Evolutionary conservation across 140 eudicot genomes (phyloP), one percentile per base, ranked within the genome.

Genomic region (Senecio squalidus): DNA sequence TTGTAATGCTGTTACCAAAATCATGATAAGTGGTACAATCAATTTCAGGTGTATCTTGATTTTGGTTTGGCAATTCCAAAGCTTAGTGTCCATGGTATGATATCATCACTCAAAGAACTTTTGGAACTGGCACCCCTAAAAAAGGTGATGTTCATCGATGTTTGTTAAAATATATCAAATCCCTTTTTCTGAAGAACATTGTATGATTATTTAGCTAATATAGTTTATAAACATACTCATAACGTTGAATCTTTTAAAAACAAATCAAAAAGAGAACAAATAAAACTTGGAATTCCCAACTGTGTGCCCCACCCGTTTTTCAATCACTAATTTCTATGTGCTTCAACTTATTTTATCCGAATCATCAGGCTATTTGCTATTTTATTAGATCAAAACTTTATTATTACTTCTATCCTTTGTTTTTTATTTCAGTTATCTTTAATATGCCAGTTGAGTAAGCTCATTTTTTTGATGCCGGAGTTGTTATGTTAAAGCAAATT

Each of bases 21-120:
- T 48, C 31, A 20, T 24, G 29, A 47, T 13, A 65, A 30, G 56
- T 11, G 13, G 25, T 63, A 25, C 60, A 56, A 64, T 60, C 20
- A 41, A 58, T 70, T 50, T 43, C 66, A 92, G 99, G 87, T 93
- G 49, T 78, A 82, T 64, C 90, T 93, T 77, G 99, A 93, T 73
- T 93, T 93, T 82, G 96, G 99, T 48, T 67, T 93, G 71, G 95
- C 95, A 11, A 46, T 93, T 67, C 93, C 96, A 17, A 81, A 82
- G 73, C 96, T 93, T 38, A 93, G 99, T 64, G 66, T 70, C 60
- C 84, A 82, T 72, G 99, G 99, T 71, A 88, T 93, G 99, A 62
- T 75, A 60, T 75, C 96, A 28, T 76, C 99, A 3, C 80, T 93
- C 63, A 88, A 93, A 76, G 85, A 88, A 73, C 99, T 93, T 58